Percentiles rank a stretch among this genome's conserved stretches.
These are phyloP conservation scores for Aschersonia sp. DNA, from an alignment of 2,329 filamentous ascomycete species.

Conservation along the genomic window DNA sequence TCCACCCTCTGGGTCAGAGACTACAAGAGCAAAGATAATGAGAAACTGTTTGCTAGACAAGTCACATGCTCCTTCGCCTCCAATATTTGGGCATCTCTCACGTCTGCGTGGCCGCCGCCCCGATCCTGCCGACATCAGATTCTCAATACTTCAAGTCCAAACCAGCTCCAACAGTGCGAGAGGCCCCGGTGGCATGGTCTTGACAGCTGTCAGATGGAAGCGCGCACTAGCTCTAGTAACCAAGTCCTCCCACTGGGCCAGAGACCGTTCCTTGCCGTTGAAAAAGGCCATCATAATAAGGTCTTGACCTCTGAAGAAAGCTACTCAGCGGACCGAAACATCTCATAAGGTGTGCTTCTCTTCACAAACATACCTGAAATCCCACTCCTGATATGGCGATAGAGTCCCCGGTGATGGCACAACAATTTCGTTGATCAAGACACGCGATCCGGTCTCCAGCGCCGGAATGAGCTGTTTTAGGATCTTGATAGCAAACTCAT, in stretches of 20 bases:
- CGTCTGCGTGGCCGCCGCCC: too few species aligned
- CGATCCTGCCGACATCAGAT: background rate
- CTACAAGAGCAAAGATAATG: too few species aligned
- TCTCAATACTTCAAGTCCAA: conserved; percentile 1
- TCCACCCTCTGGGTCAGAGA: too few species aligned
- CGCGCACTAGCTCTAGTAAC: background rate
- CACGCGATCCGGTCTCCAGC: background rate
- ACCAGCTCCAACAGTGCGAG: background rate
- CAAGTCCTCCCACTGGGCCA: background rate
- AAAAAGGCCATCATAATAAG: background rate
- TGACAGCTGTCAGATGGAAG: background rate
- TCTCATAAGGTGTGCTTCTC: background rate
- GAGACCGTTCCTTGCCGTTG: background rate
- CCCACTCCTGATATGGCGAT: background rate
- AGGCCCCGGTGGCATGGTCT: background rate
- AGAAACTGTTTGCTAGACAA: too few species aligned
- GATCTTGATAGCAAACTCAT: background rate
- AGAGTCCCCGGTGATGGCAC: background rate
- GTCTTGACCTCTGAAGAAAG: background rate
- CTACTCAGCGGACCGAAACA: background rate
- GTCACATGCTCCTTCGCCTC: too few species aligned
- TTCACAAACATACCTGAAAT: background rate
- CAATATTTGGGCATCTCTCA: too few species aligned
- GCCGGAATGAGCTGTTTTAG: background rate
- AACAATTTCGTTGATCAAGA: background rate